Percentiles rank a stretch among this genome's conserved stretches.
phyloP scores from a whole-genome alignment of 2,329 filamentous ascomycete genomes.

The Aureobasidium sp. region DNA sequence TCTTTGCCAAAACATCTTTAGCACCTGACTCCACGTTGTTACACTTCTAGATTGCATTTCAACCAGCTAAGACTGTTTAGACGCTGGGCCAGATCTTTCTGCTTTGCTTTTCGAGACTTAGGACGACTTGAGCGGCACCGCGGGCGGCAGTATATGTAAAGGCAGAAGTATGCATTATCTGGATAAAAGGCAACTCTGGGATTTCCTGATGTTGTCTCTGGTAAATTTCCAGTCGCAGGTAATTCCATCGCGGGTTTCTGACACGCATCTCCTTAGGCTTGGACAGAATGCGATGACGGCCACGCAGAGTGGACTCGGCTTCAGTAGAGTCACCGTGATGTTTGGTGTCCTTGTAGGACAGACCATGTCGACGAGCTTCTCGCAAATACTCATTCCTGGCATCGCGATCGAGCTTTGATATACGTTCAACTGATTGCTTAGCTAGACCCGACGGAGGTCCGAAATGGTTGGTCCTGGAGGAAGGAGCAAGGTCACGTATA shows the following conservation, averaged over 20 bases:
- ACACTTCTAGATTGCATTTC: no score
- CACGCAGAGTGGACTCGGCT: constrained; percentile 66
- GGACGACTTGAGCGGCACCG: no score
- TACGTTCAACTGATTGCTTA: background rate
- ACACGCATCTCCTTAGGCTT: constrained; percentile 57
- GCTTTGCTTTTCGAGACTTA: no score
- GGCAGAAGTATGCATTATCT: no score
- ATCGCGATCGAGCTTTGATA: constrained; percentile 13
- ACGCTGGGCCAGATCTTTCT: no score
- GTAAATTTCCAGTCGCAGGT: background rate
- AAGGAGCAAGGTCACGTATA: background rate
- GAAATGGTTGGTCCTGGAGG: background rate
- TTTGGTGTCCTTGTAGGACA: constrained; percentile 61
- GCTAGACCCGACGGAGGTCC: background rate
- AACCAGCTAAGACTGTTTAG: no score
- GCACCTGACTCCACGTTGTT: no score
- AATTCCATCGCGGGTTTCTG: constrained; percentile 58
- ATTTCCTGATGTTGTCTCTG: no score
- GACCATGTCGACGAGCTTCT: constrained; percentile 46
- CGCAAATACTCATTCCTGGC: constrained; percentile 37
- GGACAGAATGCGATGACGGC: constrained; percentile 58
- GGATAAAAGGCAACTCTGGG: no score
- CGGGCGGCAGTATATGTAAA: no score
- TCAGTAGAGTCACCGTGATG: constrained; percentile 49
- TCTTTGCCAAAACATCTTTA: no score